Conservation (phyloP, 1,284 basidiomycete species). For the Tilletia indica region DNA sequence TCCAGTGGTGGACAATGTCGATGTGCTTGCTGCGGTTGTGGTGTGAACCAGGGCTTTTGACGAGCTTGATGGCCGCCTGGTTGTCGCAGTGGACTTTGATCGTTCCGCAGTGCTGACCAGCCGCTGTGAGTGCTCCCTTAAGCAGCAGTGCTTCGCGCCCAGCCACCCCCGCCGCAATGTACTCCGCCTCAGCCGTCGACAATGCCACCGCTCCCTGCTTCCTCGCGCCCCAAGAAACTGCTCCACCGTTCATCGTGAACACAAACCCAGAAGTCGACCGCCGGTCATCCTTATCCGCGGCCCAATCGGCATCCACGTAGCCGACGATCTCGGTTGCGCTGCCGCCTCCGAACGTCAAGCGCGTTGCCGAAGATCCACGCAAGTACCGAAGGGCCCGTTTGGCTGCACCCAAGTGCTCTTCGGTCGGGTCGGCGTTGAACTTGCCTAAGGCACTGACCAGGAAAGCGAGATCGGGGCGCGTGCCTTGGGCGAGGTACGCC, state of each 20-base stretch:
- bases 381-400: constrained; percentile 11
- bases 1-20: constrained; percentile 12
- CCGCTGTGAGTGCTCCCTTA: neutral
- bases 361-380: neutral
- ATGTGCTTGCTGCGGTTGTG: constrained; percentile 17
- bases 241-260: constrained; percentile 16
- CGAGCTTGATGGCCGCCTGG: neutral
- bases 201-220: constrained; percentile 21
- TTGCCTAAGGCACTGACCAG: neutral
- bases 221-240: constrained; percentile 19
- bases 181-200: constrained; percentile 27
- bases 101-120: neutral
- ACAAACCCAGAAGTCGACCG: constrained; percentile 24
- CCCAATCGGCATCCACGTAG: constrained; percentile 26
- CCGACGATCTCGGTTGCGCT: neutral
- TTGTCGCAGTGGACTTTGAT: constrained; percentile 15
- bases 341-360: neutral
- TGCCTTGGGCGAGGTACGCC: constrained; percentile 3
- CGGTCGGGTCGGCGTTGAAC: neutral
- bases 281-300: constrained; percentile 18
- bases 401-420: neutral
- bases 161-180: constrained; percentile 17
- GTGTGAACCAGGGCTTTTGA: neutral
- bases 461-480: constrained; percentile 11
- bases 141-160: constrained; percentile 15